These are phyloP conservation scores for Apiotrichum akiyoshidainum DNA, from an alignment of 1,284 basidiomycete species.

Conservation along the genomic window DNA sequence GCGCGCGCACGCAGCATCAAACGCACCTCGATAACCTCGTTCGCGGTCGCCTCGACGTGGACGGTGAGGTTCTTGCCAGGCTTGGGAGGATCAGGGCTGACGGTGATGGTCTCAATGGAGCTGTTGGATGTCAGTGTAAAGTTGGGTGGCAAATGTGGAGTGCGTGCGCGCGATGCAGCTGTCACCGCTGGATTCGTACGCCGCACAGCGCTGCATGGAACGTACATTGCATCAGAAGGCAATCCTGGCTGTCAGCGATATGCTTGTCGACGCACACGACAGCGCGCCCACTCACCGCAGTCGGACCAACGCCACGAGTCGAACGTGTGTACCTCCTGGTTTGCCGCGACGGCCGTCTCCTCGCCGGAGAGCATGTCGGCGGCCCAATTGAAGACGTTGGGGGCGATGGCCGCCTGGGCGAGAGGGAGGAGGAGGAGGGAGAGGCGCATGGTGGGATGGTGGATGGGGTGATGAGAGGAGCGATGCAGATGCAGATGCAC, in stretches of 20 bases:
- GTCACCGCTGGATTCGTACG: not conserved
- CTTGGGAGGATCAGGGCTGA: constrained; percentile 76
- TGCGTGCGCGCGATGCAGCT: no score
- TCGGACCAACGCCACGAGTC: constrained; percentile 49
- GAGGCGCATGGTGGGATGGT: constrained; percentile 30
- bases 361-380: constrained; percentile 28
- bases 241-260: constrained; percentile 32
- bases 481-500: not conserved
- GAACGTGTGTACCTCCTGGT: constrained; percentile 37
- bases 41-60: constrained; percentile 63
- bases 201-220: not conserved
- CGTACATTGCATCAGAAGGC: constrained; percentile 48
- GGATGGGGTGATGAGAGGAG: constrained; percentile 3
- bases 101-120: constrained; percentile 61
- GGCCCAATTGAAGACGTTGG: constrained; percentile 31
- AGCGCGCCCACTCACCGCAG: constrained; percentile 41
- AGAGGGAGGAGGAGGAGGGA: constrained; percentile 27
- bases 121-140: constrained; percentile 24
- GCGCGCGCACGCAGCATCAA: no score
- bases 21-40: constrained; percentile 64
- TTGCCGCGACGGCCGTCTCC: constrained; percentile 7
- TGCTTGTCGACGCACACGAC: not conserved
- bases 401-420: constrained; percentile 29
- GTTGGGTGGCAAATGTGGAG: constrained; percentile 3
- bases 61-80: constrained; percentile 81